A percentile compares a stretch with the other conserved stretches of the same genome.
Conservation (phyloP, 257 asterid species). For the Cruciata laevipes region DNA sequence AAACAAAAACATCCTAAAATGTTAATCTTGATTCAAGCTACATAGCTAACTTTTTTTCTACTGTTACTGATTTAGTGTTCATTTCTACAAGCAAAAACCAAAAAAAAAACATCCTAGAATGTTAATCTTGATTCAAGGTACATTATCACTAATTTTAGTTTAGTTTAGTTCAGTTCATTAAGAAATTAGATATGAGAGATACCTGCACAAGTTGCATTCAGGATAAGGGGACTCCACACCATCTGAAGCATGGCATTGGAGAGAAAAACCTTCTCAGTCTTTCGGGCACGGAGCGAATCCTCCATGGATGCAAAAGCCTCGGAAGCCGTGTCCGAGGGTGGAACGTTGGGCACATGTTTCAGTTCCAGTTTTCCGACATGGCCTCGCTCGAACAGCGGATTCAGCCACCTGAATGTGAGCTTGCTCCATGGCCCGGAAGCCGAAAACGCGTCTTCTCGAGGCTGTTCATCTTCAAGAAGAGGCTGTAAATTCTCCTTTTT, state of each 20-base stretch:
- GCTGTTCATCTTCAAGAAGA: slow-evolving; percentile 24
- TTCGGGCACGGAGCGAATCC: slow-evolving; percentile 49
- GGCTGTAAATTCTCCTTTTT: slow-evolving; percentile 32
- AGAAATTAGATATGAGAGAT: neutral
- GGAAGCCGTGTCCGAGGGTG: slow-evolving; percentile 50
- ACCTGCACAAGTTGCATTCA: slow-evolving; percentile 85
- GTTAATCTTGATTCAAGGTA: too few relatives aligned
- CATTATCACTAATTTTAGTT: neutral
- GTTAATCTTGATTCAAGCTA: too few relatives aligned
- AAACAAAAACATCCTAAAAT: too few relatives aligned
- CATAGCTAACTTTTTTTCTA: too few relatives aligned
- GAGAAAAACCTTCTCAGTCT: slow-evolving; percentile 31
- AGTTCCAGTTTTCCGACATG: slow-evolving; percentile 34
- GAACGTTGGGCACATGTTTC: slow-evolving; percentile 51
- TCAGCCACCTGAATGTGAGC: slow-evolving; percentile 67
- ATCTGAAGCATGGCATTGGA: slow-evolving; percentile 44
- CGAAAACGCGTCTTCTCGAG: slow-evolving; percentile 35
- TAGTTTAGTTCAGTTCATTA: neutral
- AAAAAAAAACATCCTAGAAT: too few relatives aligned
- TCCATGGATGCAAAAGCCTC: slow-evolving; percentile 62
- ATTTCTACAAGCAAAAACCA: slow-evolving; percentile 34
- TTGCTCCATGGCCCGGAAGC: slow-evolving; percentile 67
- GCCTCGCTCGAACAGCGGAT: slow-evolving; percentile 64
- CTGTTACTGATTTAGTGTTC: too few relatives aligned
- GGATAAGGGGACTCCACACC: slow-evolving; percentile 39